Percentiles rank a stretch among this genome's conserved stretches.
These are phyloP conservation scores for Picea mariana DNA, from an alignment of 83 land plant species.

Conservation along the genomic window DNA sequence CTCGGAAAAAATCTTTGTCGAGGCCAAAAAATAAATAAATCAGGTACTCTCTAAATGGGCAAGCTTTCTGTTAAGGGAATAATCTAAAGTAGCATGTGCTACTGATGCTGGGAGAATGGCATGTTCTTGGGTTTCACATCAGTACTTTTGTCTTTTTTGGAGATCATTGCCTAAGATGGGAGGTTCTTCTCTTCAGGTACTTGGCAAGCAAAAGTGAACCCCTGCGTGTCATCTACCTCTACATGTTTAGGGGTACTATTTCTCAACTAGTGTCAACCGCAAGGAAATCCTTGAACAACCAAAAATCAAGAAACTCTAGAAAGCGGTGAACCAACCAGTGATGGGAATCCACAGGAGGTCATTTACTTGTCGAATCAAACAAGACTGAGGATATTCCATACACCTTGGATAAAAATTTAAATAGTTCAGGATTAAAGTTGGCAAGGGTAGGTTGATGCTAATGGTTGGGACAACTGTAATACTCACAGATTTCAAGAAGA, in stretches of 20 bases:
- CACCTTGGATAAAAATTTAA: no score
- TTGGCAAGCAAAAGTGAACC: slow-evolving; percentile 1
- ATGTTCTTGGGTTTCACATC: slow-evolving; percentile 13
- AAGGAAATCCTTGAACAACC: no score
- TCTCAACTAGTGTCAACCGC: no score
- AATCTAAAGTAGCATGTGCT: background rate
- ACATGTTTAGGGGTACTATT: background rate
- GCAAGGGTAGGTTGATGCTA: no score
- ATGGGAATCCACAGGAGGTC: no score
- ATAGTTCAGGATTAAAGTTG: no score
- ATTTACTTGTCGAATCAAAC: no score
- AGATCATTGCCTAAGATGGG: slow-evolving; percentile 1
- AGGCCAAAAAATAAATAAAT: background rate
- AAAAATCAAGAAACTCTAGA: no score
- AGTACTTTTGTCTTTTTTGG: background rate
- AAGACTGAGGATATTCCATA: no score
- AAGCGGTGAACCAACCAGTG: no score
- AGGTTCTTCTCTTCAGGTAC: background rate
- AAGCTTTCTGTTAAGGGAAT: background rate
- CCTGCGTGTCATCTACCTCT: background rate
- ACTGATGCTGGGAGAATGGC: background rate
- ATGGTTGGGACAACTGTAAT: no score
- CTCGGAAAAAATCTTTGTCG: background rate
- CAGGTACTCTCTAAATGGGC: background rate
- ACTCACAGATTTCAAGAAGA: no score